Evolutionary conservation across 2,329 filamentous ascomycete genomes (phyloP).

Genomic region (Cercospora berteroae): DNA sequence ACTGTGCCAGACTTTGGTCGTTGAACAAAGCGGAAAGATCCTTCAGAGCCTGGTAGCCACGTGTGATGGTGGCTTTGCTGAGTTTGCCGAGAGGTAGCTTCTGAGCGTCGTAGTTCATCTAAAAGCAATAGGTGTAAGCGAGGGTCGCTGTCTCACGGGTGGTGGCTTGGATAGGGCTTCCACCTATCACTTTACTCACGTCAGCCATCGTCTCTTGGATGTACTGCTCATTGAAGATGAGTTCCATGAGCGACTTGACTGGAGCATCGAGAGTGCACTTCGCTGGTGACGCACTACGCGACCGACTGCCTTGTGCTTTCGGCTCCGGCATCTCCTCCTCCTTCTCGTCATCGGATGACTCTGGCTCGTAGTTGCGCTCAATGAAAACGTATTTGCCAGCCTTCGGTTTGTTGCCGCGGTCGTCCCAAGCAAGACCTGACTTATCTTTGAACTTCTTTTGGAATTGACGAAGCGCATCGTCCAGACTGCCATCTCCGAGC

Average conservation of each 20-base stretch:
- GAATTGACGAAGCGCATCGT: constrained; percentile 46
- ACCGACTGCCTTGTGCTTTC: constrained; percentile 1
- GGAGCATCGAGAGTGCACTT: constrained; percentile 59
- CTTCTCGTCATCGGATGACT: constrained; percentile 53
- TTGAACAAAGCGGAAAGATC: constrained; percentile 68
- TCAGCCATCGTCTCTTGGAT: constrained; percentile 58
- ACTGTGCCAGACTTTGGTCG: constrained; percentile 48
- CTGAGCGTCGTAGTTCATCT: constrained; percentile 69
- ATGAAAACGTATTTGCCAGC: constrained; percentile 72
- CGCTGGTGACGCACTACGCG: constrained; percentile 29
- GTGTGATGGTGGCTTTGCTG: constrained; percentile 71
- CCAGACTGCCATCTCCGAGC: constrained; percentile 42
- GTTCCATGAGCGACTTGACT: constrained; percentile 67
- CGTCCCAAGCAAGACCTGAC: constrained; percentile 52
- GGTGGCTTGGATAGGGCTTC: too few relatives aligned
- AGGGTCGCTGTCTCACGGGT: too few relatives aligned
- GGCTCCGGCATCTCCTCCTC: constrained; percentile 5
- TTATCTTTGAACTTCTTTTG: constrained; percentile 59
- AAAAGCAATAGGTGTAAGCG: too few relatives aligned
- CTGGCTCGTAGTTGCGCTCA: constrained; percentile 71
- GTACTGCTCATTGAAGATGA: constrained; percentile 79
- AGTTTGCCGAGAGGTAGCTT: constrained; percentile 84
- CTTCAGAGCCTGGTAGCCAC: constrained; percentile 75
- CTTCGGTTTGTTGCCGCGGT: constrained; percentile 56
- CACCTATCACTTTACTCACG: too few relatives aligned